Percentiles rank a stretch among this genome's conserved stretches.
phyloP scores from a whole-genome alignment of 352 stramenopile genomes.

The Thalassiosira oceanica region DNA sequence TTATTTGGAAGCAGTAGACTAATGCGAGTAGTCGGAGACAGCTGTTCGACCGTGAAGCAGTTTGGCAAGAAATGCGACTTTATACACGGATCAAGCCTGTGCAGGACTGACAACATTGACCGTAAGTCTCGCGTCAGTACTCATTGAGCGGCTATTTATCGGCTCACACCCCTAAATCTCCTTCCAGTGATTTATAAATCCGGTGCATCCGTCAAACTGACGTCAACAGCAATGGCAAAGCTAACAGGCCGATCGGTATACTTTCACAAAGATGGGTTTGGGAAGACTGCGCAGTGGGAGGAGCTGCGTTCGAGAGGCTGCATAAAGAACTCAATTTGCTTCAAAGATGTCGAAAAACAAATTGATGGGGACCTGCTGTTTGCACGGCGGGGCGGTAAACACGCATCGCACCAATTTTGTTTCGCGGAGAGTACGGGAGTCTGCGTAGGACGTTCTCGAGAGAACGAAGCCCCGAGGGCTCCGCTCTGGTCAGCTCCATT shows the following conservation, averaged over 20 bases:
- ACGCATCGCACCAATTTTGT: constrained; percentile 53
- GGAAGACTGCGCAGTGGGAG: constrained; percentile 42
- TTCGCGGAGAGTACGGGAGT: constrained; percentile 53
- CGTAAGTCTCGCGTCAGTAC: neutral
- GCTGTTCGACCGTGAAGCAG: constrained; percentile 48
- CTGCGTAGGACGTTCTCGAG: constrained; percentile 11
- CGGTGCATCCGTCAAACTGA: constrained; percentile 35
- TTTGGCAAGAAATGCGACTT: constrained; percentile 50
- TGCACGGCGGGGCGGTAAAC: constrained; percentile 10
- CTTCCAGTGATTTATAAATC: constrained; percentile 56
- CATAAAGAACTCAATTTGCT: constrained; percentile 48
- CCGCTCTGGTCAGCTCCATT: too few relatives aligned
- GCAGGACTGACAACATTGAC: constrained; percentile 19
- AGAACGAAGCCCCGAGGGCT: neutral
- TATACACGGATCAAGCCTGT: constrained; percentile 54
- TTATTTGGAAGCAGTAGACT: constrained; percentile 17
- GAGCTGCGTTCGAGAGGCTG: constrained; percentile 30
- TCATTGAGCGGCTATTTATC: neutral
- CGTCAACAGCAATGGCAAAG: constrained; percentile 53
- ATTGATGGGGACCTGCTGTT: constrained; percentile 39
- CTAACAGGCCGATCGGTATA: constrained; percentile 49
- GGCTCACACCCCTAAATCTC: constrained; percentile 23
- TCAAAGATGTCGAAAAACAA: constrained; percentile 30
- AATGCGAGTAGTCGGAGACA: constrained; percentile 41
- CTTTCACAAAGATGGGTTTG: constrained; percentile 29